A percentile compares a stretch with the other conserved stretches of the same genome.
phyloP scores from a whole-genome alignment of 768 basidiomycete species.

The Leccinum olivaceopallidum region DNA sequence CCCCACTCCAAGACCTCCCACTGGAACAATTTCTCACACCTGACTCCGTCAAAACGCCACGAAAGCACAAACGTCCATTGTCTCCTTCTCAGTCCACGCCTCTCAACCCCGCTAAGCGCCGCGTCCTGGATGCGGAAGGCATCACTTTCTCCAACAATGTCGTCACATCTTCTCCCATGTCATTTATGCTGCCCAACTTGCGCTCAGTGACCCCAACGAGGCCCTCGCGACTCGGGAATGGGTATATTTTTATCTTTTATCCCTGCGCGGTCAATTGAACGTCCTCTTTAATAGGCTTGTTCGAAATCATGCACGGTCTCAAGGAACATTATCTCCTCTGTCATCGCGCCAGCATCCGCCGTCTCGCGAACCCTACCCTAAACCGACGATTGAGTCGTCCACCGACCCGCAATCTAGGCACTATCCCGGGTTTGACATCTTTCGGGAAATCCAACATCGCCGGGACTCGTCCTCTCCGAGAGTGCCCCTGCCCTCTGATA shows the following conservation, averaged over 20 bases:
- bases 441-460: constrained; percentile 41
- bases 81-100: constrained; percentile 52
- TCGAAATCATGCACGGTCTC: constrained; percentile 11
- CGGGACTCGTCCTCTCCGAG: constrained; percentile 5
- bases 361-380: constrained; percentile 22
- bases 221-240: constrained; percentile 34
- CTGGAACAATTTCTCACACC: constrained; percentile 53
- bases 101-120: constrained; percentile 67
- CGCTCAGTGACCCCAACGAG: constrained; percentile 31
- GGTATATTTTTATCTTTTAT: constrained; percentile 27
- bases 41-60: constrained; percentile 28
- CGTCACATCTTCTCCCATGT: constrained; percentile 26
- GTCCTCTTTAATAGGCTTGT: constrained; percentile 8
- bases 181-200: constrained; percentile 31
- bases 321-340: constrained; percentile 12
- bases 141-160: constrained; percentile 35
- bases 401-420: constrained; percentile 57
- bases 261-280: constrained; percentile 38
- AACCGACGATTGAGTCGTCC: constrained; percentile 40
- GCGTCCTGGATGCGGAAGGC: constrained; percentile 59
- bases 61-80: constrained; percentile 58
- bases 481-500: constrained; percentile 3
- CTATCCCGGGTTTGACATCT: constrained; percentile 66
- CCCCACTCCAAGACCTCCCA: constrained; percentile 60
- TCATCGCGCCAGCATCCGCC: constrained; percentile 17